Conservation (phyloP, 2,329 filamentous ascomycete genomes). For the Blastomyces gilchristii region DNA sequence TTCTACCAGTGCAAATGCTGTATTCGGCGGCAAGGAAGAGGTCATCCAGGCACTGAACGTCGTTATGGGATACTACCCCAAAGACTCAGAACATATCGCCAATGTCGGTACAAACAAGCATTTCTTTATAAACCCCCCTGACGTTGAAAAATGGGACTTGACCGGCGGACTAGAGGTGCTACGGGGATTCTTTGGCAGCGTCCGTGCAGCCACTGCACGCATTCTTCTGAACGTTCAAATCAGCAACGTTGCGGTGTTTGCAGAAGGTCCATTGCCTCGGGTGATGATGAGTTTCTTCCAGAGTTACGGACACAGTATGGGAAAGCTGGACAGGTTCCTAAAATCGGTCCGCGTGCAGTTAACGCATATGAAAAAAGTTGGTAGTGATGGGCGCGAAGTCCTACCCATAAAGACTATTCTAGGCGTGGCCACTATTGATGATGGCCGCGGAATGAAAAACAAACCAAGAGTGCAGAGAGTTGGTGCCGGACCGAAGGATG, state of each 20-base stretch:
- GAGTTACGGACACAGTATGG: neutral
- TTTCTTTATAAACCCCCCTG: conserved; percentile 36
- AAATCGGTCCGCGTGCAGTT: neutral
- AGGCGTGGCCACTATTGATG: neutral
- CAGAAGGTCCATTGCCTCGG: conserved; percentile 32
- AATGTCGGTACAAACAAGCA: conserved; percentile 46
- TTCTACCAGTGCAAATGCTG: conserved; percentile 25
- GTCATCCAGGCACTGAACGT: conserved; percentile 51
- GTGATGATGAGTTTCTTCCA: conserved; percentile 26
- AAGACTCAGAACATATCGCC: conserved; percentile 32
- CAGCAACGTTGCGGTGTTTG: conserved; percentile 49
- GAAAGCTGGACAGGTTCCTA: neutral
- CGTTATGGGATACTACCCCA: conserved; percentile 43
- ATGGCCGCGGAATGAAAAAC: neutral
- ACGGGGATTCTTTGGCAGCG: conserved; percentile 53
- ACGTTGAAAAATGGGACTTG: conserved; percentile 30
- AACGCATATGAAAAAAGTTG: neutral
- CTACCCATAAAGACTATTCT: neutral
- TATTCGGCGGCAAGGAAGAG: conserved; percentile 40
- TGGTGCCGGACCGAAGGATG: neutral
- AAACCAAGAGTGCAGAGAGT: neutral
- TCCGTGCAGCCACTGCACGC: conserved; percentile 47
- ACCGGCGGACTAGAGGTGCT: conserved; percentile 47
- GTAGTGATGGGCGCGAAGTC: neutral
- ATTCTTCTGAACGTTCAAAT: conserved; percentile 55